A percentile compares a stretch with the other conserved stretches of the same genome.
Conservation (phyloP, 116 monocot species). For the Zostera marina region DNA sequence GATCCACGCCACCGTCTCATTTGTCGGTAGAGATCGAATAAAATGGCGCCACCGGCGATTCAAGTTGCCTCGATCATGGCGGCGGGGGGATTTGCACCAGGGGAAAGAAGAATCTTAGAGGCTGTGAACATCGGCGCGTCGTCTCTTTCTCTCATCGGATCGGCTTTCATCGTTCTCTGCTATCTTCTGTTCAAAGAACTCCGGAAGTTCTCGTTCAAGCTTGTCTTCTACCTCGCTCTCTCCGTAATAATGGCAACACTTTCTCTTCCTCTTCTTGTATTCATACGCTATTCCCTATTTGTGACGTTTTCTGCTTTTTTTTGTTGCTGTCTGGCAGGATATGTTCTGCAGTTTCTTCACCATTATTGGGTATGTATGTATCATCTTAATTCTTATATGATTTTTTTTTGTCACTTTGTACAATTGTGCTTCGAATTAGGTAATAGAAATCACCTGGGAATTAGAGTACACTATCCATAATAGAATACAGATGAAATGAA, state of each 20-base stretch:
- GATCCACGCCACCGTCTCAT: background rate
- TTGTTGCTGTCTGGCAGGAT: slow-evolving; percentile 42
- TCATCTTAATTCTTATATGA: no score
- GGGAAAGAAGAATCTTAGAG: slow-evolving; percentile 32
- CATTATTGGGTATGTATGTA: slow-evolving; percentile 66
- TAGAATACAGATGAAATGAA: no score
- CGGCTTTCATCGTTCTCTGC: slow-evolving; percentile 87
- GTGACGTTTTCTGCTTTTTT: slow-evolving; percentile 1
- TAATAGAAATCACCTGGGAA: no score
- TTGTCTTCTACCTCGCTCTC: slow-evolving; percentile 91
- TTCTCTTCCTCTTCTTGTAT: no score
- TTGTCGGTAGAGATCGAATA: background rate
- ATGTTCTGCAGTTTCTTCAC: slow-evolving; percentile 99
- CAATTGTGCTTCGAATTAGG: no score
- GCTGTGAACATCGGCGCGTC: slow-evolving; percentile 55
- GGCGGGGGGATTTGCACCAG: slow-evolving; percentile 18
- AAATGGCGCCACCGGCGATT: slow-evolving; percentile 3
- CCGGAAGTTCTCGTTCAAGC: slow-evolving; percentile 98
- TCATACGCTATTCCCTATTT: background rate
- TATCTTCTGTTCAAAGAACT: slow-evolving; percentile 91
- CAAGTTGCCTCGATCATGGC: slow-evolving; percentile 12
- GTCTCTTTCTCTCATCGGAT: slow-evolving; percentile 59
- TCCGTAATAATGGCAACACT: slow-evolving; percentile 30
- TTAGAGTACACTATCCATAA: no score
- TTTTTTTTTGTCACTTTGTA: no score